These are phyloP conservation scores for Lobosporangium transversale DNA, from an alignment of 192 early-diverging fungal genomes.

Conservation along the genomic window DNA sequence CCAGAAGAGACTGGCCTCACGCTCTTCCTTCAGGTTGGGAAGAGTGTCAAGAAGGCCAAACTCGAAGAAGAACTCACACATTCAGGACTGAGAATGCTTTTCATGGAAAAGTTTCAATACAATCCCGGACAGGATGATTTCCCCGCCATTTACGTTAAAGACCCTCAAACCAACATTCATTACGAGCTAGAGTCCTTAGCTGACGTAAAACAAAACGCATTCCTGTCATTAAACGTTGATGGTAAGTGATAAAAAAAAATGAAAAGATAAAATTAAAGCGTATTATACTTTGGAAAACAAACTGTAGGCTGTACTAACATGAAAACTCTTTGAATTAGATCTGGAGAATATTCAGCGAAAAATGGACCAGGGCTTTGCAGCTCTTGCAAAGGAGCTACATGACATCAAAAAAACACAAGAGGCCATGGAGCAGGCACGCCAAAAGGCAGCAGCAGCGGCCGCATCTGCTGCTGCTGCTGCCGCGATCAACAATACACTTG, in stretches of 20 bases:
- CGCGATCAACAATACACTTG: not conserved
- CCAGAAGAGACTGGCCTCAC: slow-evolving; percentile 38
- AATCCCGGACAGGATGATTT: slow-evolving; percentile 70
- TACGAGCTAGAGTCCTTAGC: slow-evolving; percentile 74
- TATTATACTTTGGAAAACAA: too few species aligned
- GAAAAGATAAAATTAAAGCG: too few species aligned
- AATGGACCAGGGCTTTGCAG: slow-evolving; percentile 53
- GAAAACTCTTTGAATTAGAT: slow-evolving; percentile 11
- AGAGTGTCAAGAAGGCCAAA: slow-evolving; percentile 66
- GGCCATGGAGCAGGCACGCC: slow-evolving; percentile 20
- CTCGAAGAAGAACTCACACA: slow-evolving; percentile 65
- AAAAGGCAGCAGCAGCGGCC: slow-evolving; percentile 24
- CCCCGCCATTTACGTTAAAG: slow-evolving; percentile 75
- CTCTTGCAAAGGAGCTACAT: slow-evolving; percentile 51
- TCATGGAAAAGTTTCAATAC: slow-evolving; percentile 77
- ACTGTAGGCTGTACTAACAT: not conserved
- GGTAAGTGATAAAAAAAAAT: too few species aligned
- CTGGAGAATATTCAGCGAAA: slow-evolving; percentile 59
- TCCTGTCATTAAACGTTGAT: slow-evolving; percentile 61
- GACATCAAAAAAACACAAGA: slow-evolving; percentile 55
- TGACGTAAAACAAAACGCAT: slow-evolving; percentile 69
- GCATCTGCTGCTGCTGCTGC: slow-evolving; percentile 11
- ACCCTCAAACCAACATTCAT: slow-evolving; percentile 59
- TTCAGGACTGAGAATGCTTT: slow-evolving; percentile 71
- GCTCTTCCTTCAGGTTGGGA: slow-evolving; percentile 71